Base-by-base conservation (phyloP, 371 early-diverging fungal genomes). In the Mortierella sp. region DNA sequence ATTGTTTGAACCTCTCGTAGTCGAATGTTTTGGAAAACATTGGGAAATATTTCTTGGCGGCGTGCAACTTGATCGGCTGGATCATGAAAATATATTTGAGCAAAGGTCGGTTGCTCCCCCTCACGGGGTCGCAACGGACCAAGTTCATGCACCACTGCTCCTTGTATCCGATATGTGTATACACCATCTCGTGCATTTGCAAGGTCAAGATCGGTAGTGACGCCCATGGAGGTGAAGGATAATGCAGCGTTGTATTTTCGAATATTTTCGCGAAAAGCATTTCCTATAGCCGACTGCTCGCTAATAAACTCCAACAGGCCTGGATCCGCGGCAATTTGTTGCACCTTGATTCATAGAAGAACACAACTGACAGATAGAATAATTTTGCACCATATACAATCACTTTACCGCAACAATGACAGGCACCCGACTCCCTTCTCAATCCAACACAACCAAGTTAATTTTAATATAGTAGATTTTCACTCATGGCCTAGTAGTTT, bases 161-260 rank as follows among this genome's bases (percentile, higher is more conserved):
- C 68, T 26, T 70, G 74, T 26, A 58, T 52, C 31, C 24, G n/a
- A 72, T 58, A 73, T 10, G 70, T 52, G 44, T 81, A 77, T 19
- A 60, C 38, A 10, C 73, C 77, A 3, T 60, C 60, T 28, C 54
- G n/a, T 10, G 65, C 54, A 54, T 70, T 77, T 2, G 74, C 63
- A 31, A 77, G 58, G n/a, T 28, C 58, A 44, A 42, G 72, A 71
- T 71, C 14, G 44, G 72, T n/a, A n/a, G 26, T 8, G 11, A 16
- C 82, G 16, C 75, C 82, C 13, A 82, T 65, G 2, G 78, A 82
- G n/a, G 78, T 63, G 71, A 83, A 79, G 34, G 76, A 75, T 26
- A 79, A 68, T 11, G 70, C 76, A 26, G 55, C 21, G 44, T 84
- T 83, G 74, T 76, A 82, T 65, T 50, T 74, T 21, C 79, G 72